Evolutionary conservation across 2,329 filamentous ascomycete genomes (phyloP).

Genomic region (Colletotrichum simmondsii): DNA sequence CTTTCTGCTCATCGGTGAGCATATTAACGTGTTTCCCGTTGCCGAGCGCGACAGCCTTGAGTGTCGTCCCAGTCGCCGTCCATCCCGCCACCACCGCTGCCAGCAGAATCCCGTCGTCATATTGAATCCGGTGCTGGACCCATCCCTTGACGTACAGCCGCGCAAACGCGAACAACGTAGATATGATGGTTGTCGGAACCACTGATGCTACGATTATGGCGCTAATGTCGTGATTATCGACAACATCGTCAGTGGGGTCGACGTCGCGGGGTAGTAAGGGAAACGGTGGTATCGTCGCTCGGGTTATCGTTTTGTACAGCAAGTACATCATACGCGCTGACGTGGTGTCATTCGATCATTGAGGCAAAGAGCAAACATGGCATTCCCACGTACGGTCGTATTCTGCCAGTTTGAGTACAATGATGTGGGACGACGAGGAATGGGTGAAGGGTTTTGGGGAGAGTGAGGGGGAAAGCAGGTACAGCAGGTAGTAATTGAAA

Average conservation of each 20-base stretch:
- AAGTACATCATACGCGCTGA: conserved; percentile 24
- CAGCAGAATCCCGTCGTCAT: conserved; percentile 21
- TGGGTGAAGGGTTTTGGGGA: not conserved
- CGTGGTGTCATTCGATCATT: conserved; percentile 5
- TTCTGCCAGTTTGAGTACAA: not conserved
- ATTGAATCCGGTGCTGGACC: conserved; percentile 19
- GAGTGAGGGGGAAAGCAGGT: not conserved
- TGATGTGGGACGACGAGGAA: not conserved
- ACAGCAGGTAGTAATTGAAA: not conserved
- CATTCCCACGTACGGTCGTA: not conserved
- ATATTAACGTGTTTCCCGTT: conserved; percentile 50
- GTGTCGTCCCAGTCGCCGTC: conserved; percentile 19
- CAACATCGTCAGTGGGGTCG: not conserved
- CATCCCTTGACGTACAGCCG: conserved; percentile 24
- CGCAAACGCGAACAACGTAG: conserved; percentile 18
- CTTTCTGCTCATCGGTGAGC: conserved; percentile 42
- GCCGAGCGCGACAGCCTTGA: conserved; percentile 46
- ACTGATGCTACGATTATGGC: conserved; percentile 12
- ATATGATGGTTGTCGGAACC: conserved; percentile 17
- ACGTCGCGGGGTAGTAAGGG: not conserved
- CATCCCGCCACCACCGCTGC: conserved; percentile 21
- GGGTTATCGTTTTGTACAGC: conserved; percentile 3
- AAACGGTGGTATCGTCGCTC: conserved; percentile 21
- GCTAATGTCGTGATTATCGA: conserved; percentile 10
- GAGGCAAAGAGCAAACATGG: not conserved